Evolutionary conservation across 78 protist genomes (phyloP).

Genomic region (Speleostelium caveatum): DNA sequence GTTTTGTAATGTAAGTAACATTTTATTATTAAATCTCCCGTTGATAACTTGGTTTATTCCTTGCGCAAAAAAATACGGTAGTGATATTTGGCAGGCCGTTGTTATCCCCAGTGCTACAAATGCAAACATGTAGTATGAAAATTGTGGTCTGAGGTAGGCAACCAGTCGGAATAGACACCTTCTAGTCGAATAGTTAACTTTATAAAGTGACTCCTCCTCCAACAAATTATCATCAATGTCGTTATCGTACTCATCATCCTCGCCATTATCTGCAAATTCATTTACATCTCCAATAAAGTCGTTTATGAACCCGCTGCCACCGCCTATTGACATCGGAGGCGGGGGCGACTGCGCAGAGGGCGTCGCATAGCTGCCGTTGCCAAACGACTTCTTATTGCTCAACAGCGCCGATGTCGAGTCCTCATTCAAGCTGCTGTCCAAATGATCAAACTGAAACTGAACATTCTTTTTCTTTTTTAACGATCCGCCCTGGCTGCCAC

Average conservation of each 20-base stretch:
- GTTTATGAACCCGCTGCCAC: too few relatives aligned
- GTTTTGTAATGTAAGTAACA: too few relatives aligned
- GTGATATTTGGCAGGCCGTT: slow-evolving; percentile 48
- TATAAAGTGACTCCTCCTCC: slow-evolving; percentile 33
- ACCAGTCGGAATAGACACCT: slow-evolving; percentile 41
- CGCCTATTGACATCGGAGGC: too few relatives aligned
- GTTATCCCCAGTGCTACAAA: slow-evolving; percentile 44
- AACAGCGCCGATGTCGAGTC: too few relatives aligned
- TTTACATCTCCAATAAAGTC: too few relatives aligned
- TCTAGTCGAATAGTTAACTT: slow-evolving; percentile 43
- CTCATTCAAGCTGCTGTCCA: too few relatives aligned
- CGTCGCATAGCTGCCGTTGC: too few relatives aligned
- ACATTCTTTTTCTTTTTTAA: not conserved
- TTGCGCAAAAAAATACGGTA: slow-evolving; percentile 44
- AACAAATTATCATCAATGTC: slow-evolving; percentile 8
- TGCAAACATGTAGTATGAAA: slow-evolving; percentile 62
- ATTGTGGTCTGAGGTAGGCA: slow-evolving; percentile 43
- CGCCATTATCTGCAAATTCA: slow-evolving; percentile 14
- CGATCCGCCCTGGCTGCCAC: not conserved
- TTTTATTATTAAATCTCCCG: not conserved
- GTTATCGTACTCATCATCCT: slow-evolving; percentile 2
- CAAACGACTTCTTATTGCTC: too few relatives aligned
- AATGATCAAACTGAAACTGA: slow-evolving; percentile 1
- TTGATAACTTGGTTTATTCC: not conserved
- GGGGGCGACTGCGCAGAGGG: too few relatives aligned